These are phyloP conservation scores for Alternaria conjuncta DNA, from an alignment of 2,329 filamentous ascomycete genomes.

Conservation along the genomic window DNA sequence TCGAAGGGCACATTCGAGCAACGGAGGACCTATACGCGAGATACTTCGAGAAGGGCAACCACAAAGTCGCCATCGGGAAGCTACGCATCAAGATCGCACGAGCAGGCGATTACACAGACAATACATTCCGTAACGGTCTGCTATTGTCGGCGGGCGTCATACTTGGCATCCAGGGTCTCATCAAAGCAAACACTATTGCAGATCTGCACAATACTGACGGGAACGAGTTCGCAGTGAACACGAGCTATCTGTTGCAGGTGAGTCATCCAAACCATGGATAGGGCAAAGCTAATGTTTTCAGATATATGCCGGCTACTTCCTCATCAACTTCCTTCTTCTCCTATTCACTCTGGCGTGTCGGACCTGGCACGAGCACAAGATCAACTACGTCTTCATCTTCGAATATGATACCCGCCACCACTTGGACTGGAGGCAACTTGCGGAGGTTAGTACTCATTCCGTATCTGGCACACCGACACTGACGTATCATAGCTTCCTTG, in stretches of 20 bases:
- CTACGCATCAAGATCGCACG: conserved; percentile 73
- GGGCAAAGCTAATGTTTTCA: conserved; percentile 50
- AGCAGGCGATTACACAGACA: conserved; percentile 64
- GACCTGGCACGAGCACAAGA: conserved; percentile 81
- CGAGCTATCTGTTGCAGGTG: conserved; percentile 67
- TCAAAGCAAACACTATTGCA: conserved; percentile 46
- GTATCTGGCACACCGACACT: not conserved
- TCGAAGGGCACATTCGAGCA: conserved; percentile 79
- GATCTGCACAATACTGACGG: conserved; percentile 21
- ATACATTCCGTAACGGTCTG: conserved; percentile 64
- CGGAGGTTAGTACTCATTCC: conserved; percentile 61
- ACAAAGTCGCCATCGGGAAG: conserved; percentile 88
- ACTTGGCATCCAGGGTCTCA: conserved; percentile 53
- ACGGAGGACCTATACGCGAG: conserved; percentile 92
- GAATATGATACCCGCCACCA: conserved; percentile 89
- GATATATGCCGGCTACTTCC: conserved; percentile 91
- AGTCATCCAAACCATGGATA: conserved; percentile 62
- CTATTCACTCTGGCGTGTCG: conserved; percentile 87
- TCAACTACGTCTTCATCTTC: conserved; percentile 97
- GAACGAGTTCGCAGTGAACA: conserved; percentile 34
- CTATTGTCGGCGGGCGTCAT: conserved; percentile 51
- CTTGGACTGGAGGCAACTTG: conserved; percentile 87
- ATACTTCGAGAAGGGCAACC: conserved; percentile 93
- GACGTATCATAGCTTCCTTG: conserved; percentile 69
- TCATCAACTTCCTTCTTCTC: conserved; percentile 78